phyloP scores from a whole-genome alignment of 768 basidiomycete species.

The Crassisporium funariophilum region DNA sequence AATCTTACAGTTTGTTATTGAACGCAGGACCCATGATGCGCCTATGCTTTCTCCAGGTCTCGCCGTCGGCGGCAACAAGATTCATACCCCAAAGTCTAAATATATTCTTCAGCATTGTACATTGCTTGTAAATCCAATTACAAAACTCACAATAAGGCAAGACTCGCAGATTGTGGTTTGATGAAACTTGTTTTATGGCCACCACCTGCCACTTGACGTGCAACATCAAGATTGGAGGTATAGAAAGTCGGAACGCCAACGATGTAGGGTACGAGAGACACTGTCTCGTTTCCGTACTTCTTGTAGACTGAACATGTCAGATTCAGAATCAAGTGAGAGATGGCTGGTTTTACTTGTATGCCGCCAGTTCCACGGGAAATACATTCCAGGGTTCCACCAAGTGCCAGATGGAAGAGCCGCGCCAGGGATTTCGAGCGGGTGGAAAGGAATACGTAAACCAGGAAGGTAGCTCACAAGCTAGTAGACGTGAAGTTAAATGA shows the following conservation, averaged over 20 bases:
- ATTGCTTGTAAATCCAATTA: neutral
- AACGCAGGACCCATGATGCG: constrained; percentile 48
- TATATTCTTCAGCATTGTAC: constrained; percentile 5
- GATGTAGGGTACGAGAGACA: constrained; percentile 43
- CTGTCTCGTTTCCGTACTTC: constrained; percentile 36
- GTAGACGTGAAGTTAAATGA: neutral
- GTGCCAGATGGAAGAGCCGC: constrained; percentile 36
- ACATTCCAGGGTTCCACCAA: constrained; percentile 46
- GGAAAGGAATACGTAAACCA: constrained; percentile 43
- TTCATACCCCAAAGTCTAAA: constrained; percentile 48
- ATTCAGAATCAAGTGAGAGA: neutral
- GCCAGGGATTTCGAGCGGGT: constrained; percentile 41
- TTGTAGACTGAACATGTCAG: constrained; percentile 34
- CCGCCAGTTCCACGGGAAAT: constrained; percentile 40
- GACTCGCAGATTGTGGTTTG: constrained; percentile 39
- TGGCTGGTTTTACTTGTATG: constrained; percentile 23
- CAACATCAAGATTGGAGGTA: constrained; percentile 49
- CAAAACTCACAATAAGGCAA: constrained; percentile 32
- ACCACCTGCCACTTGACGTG: constrained; percentile 43
- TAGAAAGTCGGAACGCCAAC: constrained; percentile 38
- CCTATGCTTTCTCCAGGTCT: constrained; percentile 48
- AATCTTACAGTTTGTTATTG: constrained; percentile 38
- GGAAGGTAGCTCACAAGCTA: constrained; percentile 40
- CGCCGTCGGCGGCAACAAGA: constrained; percentile 44
- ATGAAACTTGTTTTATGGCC: constrained; percentile 40